A percentile compares a stretch with the other conserved stretches of the same genome.
Evolutionary conservation across 2,329 filamentous ascomycete genomes (phyloP).

Genomic region (Arthrobotrys musiformis): DNA sequence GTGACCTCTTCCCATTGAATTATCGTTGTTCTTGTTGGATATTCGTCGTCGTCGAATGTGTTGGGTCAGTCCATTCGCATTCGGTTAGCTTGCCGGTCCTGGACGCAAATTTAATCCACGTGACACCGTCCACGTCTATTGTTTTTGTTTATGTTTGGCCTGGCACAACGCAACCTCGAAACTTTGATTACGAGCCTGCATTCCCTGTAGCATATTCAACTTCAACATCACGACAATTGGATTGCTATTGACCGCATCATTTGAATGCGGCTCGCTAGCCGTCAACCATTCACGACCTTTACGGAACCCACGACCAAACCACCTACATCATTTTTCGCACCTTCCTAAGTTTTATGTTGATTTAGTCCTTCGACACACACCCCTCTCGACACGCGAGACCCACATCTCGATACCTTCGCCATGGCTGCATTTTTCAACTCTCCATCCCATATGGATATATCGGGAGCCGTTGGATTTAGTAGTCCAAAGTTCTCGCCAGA

Average conservation of each 20-base stretch:
- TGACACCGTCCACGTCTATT: constrained; percentile 20
- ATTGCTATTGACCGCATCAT: background rate
- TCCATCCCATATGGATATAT: constrained; percentile 41
- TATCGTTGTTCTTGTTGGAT: constrained; percentile 14
- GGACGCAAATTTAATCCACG: background rate
- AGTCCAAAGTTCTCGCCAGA: constrained; percentile 52
- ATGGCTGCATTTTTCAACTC: constrained; percentile 55
- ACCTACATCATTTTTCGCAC: background rate
- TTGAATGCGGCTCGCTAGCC: constrained; percentile 12
- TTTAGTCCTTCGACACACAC: constrained; percentile 2
- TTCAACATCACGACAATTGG: constrained; percentile 17
- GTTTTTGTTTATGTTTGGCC: constrained; percentile 54
- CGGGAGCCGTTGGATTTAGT: constrained; percentile 39
- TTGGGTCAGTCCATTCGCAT: background rate
- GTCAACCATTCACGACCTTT: background rate
- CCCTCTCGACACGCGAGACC: constrained; percentile 30
- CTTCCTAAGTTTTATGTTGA: background rate
- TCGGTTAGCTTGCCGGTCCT: background rate
- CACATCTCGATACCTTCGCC: constrained; percentile 26
- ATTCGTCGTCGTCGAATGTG: constrained; percentile 13
- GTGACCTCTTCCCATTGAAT: too few relatives aligned
- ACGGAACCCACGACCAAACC: background rate
- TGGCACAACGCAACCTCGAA: constrained; percentile 43
- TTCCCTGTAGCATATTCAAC: constrained; percentile 18
- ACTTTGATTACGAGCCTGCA: background rate